These are phyloP conservation scores for Plectranthus barbatus DNA, from an alignment of 257 asterid genomes.

Conservation along the genomic window DNA sequence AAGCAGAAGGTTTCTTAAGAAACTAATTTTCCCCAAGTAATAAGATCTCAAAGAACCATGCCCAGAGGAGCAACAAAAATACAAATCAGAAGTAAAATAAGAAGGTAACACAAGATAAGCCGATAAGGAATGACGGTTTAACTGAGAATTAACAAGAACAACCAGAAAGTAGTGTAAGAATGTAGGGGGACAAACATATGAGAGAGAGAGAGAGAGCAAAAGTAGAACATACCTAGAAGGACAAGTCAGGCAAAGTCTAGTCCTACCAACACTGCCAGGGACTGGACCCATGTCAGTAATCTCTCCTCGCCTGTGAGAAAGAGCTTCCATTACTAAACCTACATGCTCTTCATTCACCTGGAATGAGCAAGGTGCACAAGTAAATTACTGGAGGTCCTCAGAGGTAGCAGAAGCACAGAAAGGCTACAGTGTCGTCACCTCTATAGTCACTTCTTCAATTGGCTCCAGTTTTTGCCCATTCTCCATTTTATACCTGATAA, in stretches of 20 bases:
- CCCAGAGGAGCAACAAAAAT: not conserved
- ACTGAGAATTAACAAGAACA: constrained; percentile 3
- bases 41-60: not conserved
- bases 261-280: constrained; percentile 85
- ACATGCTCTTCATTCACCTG: constrained; percentile 97
- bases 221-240: constrained; percentile 68
- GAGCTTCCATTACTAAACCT: constrained; percentile 93
- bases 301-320: constrained; percentile 88
- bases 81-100: not conserved
- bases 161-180: not conserved
- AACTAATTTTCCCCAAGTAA: not conserved
- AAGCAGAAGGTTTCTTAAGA: not conserved
- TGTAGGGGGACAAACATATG: not conserved
- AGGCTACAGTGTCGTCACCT: constrained; percentile 36
- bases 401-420: constrained; percentile 8
- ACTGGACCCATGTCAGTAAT: constrained; percentile 96
- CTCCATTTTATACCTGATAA: constrained; percentile 76
- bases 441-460: constrained; percentile 97
- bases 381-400: not conserved
- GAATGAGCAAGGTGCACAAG: constrained; percentile 18
- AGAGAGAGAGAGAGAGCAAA: not conserved
- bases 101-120: not conserved
- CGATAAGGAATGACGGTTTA: not conserved
- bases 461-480: constrained; percentile 84
- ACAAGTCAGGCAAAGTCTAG: constrained; percentile 78